Base-by-base conservation (phyloP, 306 rosid genomes). In the Corylus heterophylla region DNA sequence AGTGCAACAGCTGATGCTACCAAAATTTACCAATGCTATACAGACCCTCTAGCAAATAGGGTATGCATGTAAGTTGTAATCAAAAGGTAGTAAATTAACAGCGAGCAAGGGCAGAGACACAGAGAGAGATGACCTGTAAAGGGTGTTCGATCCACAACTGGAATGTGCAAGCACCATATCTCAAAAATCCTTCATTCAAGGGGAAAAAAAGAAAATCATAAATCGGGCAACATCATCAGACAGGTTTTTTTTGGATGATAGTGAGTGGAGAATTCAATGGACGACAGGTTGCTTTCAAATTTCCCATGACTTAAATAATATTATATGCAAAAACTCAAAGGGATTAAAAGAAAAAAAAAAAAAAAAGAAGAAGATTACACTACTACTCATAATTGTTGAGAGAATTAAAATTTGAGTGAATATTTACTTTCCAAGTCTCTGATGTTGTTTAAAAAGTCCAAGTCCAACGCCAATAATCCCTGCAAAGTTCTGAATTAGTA, bases 121-220 rank as follows among this genome's bases (percentile, higher is more conserved):
- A 76, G 75, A 70, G 29, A 48, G 52, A 48, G 55, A 55, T 71
- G 37, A 93, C 96, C 97, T 83, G 83, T 74, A 83, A 92, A 91
- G 80, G 89, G 77, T 64, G 98, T 93, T 76, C 92, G 87, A 85
- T 95, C 94, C 82, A 74, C 79, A 17, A 83, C 92, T 29, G 99
- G 97, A 81, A 90, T 90, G 85, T 95, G 99, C 90, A 95, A 86
- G 94, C 99, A 90, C 94, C 94, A 90, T 69, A 91, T 18, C 50
- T 95, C 88, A 82, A 90, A 95, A 47, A 90, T 80, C 89, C 97
- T 95, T 80, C 84, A 88, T 77, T 71, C 78, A 84, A 69, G 44
- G 55, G 49, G 71, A 54, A 56, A 50, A 27, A 59, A 69, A 9
- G 5, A n/a, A 79, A 62, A 31, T 16, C 76, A 45, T 50, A 56